Evolutionary conservation across 805 yeast species (phyloP).

Genomic region (Ogataea sp.): DNA sequence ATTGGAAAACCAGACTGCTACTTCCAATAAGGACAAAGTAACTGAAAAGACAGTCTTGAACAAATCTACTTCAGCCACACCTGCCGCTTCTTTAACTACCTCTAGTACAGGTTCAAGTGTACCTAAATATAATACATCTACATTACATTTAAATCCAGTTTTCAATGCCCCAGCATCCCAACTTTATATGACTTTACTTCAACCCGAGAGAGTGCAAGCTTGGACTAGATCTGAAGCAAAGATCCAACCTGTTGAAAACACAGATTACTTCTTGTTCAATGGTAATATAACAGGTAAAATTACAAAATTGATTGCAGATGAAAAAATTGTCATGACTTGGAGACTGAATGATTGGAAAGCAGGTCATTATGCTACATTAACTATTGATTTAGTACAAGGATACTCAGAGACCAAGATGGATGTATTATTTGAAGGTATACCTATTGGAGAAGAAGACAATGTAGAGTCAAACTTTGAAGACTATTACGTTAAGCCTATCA

Average conservation of each 20-base stretch:
- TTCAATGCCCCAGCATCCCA: slow-evolving; percentile 89
- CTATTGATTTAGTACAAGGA: slow-evolving; percentile 64
- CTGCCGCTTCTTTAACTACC: no score
- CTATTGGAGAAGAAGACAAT: slow-evolving; percentile 90
- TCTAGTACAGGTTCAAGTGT: no score
- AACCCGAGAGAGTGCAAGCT: slow-evolving; percentile 72
- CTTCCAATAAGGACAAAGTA: slow-evolving; percentile 16
- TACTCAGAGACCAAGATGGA: slow-evolving; percentile 77
- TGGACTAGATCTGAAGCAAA: slow-evolving; percentile 78
- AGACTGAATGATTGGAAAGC: slow-evolving; percentile 80
- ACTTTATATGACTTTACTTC: slow-evolving; percentile 67
- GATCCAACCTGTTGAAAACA: slow-evolving; percentile 52
- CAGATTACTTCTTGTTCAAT: slow-evolving; percentile 58
- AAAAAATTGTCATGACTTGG: slow-evolving; percentile 71
- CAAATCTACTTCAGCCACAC: slow-evolving; percentile 10
- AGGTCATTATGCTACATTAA: slow-evolving; percentile 71
- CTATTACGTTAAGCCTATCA: slow-evolving; percentile 83
- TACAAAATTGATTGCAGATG: slow-evolving; percentile 47
- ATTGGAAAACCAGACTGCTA: slow-evolving; percentile 33
- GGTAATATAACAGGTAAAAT: slow-evolving; percentile 78
- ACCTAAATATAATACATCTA: slow-evolving; percentile 7
- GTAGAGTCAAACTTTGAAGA: slow-evolving; percentile 81
- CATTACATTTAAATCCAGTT: slow-evolving; percentile 61
- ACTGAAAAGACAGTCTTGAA: slow-evolving; percentile 21
- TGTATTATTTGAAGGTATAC: slow-evolving; percentile 80